Base-by-base conservation (phyloP, 1,139 yeast species). In the Blastobotrys indianensis region DNA sequence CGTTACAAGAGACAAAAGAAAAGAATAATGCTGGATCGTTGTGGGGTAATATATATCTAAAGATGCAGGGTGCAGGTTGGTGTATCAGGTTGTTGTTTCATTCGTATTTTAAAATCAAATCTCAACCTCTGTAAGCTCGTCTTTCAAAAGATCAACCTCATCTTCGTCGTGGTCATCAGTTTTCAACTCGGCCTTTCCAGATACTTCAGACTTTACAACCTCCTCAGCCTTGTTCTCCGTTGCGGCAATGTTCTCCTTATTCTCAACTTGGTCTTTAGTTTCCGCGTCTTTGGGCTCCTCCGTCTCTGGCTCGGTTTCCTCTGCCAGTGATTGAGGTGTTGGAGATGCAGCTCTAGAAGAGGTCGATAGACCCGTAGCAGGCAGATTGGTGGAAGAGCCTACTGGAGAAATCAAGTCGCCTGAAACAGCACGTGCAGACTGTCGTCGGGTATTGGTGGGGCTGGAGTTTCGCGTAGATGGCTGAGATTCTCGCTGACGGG, bases 121-220 rank as follows among this genome's bases (percentile, higher is more conserved):
- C 20, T 52, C 55, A 20, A 55, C 59, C 25, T 55, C 58, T 23
- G 51, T 46, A 25, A 55, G 49, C 25, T 56, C 60, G 13, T 49
- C 56, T 32, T 52, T 49, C 33, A 51, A 46, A 46, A 50, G 34
- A 41, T 51, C 54, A 20, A 54, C 57, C 39, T 52, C 58, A 41
- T 54, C 55, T 35, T 51, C 50, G 8, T 46, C 55, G 20, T 50
- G 48, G 15, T 42, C 42, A 32, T 37, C 48, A 37, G 38, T 39
- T 32, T 43, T 16, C 36, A 9, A n/a, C 33, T 30, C 40, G 11
- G 31, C 30, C 29, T 41, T 30, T 13, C 12, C 25, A 13, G 37
- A 8, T 15, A 34, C 30, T 40, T 40, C 32, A 9, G 13, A 8
- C 15, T 33, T 10, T 4, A 13, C 4, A 13, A 7, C 10, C 37